Base-by-base conservation (phyloP, 441 rosid species). In the Adansonia rubrostipa region DNA sequence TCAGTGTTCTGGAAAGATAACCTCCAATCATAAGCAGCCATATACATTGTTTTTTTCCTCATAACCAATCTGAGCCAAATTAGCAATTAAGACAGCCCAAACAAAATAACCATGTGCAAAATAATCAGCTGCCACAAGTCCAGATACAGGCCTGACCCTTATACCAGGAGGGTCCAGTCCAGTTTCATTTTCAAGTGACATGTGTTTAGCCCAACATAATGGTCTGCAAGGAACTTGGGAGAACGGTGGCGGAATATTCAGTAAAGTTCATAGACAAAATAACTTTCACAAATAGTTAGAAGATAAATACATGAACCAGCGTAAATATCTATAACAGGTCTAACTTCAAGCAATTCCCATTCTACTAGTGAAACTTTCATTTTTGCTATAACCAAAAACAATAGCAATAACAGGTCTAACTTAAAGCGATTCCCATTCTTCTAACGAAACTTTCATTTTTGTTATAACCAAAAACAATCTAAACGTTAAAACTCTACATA, bases 11-110 rank as follows among this genome's bases (percentile, higher is more conserved):
- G 89, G 81, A 88, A 88, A 28, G 90, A 81, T 36, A 88, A 48
- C 71, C 89, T 82, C 90, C 90, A 88, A 80, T 88, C 90, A 80
- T 84, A 88, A 71, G 90, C 83, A 83, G 89, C 90, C 90, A 86
- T 88, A 45, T 86, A 83, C 90, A 88, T 88, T 48, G 82, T 88
- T 84, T 88, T 88, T 88, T 76, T 88, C 90, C 77, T 88, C 90
- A 60, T 88, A 88, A 33, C 90, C 90, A 53, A 88, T 78, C 51
- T 80, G 82, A 71, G 90, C 90, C 79, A 88, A 80, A 77, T 88
- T 88, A 69, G 87, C 87, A 9, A 88, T 88, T 62, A 88, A 76
- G 58, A 88, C 90, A 9, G 90, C 90, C 90, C 90, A 88, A 40
- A 88, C 90, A 65, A 88, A 88, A 79, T 88, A 88, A 19, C 90